A percentile compares a stretch with the other conserved stretches of the same genome.
These are phyloP conservation scores for Neospora caninum DNA, from an alignment of 169 alveolate genomes.

Conservation along the genomic window DNA sequence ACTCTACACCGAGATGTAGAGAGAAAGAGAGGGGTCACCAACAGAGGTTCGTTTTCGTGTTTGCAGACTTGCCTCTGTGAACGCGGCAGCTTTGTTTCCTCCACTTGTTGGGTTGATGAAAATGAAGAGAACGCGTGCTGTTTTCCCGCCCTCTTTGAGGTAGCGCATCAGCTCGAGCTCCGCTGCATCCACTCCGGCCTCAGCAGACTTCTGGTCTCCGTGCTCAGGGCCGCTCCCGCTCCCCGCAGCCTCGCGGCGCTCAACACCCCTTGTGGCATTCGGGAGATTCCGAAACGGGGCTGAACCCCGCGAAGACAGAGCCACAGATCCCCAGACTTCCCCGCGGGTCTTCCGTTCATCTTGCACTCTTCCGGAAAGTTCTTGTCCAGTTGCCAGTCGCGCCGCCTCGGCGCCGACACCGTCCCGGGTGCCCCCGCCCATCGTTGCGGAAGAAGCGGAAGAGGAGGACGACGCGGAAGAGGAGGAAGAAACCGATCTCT, in stretches of 20 bases:
- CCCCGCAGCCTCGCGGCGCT: too few relatives aligned
- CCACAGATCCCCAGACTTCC: too few relatives aligned
- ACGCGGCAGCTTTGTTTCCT: slow-evolving; percentile 75
- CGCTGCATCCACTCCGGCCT: background rate
- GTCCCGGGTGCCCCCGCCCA: background rate
- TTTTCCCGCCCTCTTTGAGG: background rate
- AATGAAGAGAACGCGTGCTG: slow-evolving; percentile 45
- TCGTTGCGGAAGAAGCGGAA: background rate
- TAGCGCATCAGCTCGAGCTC: background rate
- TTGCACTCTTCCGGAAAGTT: too few relatives aligned
- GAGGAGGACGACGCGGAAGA: background rate
- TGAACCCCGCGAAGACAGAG: too few relatives aligned
- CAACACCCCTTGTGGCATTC: too few relatives aligned
- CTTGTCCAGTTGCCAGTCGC: background rate
- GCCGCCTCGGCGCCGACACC: background rate
- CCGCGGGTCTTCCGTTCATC: too few relatives aligned
- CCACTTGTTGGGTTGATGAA: slow-evolving; percentile 78
- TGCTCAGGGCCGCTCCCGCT: too few relatives aligned
- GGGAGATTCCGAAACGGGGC: too few relatives aligned
- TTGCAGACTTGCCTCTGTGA: slow-evolving; percentile 51
- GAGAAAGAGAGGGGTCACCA: too few relatives aligned
- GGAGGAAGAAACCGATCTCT: too few relatives aligned
- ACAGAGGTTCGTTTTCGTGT: too few relatives aligned
- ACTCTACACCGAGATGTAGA: too few relatives aligned
- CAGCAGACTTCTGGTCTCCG: background rate